Percentiles rank a stretch among this genome's conserved stretches.
These are phyloP conservation scores for Emergomyces africanus DNA, from an alignment of 2,329 filamentous ascomycete genomes.

Conservation along the genomic window DNA sequence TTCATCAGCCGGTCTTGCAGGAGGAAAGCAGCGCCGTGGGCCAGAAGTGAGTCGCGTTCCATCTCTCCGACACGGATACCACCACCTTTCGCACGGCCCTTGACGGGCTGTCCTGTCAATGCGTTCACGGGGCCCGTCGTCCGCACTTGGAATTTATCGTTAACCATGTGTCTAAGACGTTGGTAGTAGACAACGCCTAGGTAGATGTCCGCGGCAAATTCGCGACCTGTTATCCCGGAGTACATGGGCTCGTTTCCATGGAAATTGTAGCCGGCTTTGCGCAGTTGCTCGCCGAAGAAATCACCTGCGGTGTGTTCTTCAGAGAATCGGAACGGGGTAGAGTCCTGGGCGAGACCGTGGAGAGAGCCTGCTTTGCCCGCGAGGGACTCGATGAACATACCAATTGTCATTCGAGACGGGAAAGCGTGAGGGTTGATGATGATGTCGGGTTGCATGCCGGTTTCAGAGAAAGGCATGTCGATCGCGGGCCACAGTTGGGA, in stretches of 20 bases:
- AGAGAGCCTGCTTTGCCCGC: conserved; percentile 90
- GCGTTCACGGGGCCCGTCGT: conserved; percentile 87
- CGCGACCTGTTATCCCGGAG: conserved; percentile 88
- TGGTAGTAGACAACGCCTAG: conserved; percentile 98
- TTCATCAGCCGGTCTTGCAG: conserved; percentile 94
- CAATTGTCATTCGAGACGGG: conserved; percentile 98
- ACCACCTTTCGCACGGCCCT: conserved; percentile 88
- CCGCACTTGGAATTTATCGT: conserved; percentile 97
- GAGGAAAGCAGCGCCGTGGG: conserved; percentile 88
- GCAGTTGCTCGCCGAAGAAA: conserved; percentile 91
- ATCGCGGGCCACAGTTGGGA: conserved; percentile 90
- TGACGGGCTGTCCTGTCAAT: conserved; percentile 90
- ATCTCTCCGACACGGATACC: conserved; percentile 99
- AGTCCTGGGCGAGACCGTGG: conserved; percentile 92
- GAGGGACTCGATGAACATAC: conserved; percentile 96
- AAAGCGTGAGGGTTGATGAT: conserved; percentile 99
- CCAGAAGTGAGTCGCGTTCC: conserved; percentile 90
- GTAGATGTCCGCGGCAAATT: conserved; percentile 91
- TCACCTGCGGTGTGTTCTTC: conserved; percentile 86
- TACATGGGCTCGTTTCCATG: conserved; percentile 99
- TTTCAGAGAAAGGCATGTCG: conserved; percentile 95
- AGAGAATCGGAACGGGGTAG: conserved; percentile 87
- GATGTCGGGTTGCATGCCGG: conserved; percentile 89
- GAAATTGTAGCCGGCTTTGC: conserved; percentile 93
- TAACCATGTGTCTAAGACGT: conserved; percentile 96